These are phyloP conservation scores for Neobulgaria alba DNA, from an alignment of 2,329 filamentous ascomycete species.

Conservation along the genomic window DNA sequence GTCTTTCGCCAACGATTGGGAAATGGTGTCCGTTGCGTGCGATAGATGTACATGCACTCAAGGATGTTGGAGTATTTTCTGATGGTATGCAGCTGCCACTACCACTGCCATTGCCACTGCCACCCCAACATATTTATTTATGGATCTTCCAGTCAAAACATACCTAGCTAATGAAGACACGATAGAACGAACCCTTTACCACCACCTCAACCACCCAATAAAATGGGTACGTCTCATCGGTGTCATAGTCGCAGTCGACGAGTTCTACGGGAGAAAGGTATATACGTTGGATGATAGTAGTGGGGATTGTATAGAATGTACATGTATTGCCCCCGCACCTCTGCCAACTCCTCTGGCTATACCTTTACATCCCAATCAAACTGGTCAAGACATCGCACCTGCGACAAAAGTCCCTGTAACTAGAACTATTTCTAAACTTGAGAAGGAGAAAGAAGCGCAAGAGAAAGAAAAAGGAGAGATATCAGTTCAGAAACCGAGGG, in stretches of 20 bases:
- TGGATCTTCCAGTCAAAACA: too few relatives aligned
- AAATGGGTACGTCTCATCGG: conserved; percentile 67
- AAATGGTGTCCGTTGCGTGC: conserved; percentile 49
- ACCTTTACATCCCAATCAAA: not conserved
- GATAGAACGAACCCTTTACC: conserved; percentile 52
- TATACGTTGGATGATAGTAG: conserved; percentile 60
- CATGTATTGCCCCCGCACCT: conserved; percentile 14
- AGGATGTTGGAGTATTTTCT: conserved; percentile 39
- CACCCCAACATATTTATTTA: too few relatives aligned
- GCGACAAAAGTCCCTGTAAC: not conserved
- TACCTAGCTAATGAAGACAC: too few relatives aligned
- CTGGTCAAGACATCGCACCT: not conserved
- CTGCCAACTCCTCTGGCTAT: not conserved
- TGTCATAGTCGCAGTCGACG: conserved; percentile 55
- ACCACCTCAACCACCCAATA: conserved; percentile 66
- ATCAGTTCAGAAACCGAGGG: conserved; percentile 36
- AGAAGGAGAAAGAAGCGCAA: conserved; percentile 29
- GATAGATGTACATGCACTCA: conserved; percentile 41
- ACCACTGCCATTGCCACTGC: not conserved
- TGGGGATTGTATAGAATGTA: conserved; percentile 46
- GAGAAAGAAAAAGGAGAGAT: conserved; percentile 45
- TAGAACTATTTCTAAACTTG: not conserved
- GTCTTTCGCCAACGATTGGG: conserved; percentile 51
- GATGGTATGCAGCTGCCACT: conserved; percentile 36
- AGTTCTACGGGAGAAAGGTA: conserved; percentile 34